These are phyloP conservation scores for Odonthalia washingtoniensis DNA, from an alignment of 31 red algal genomes.

Conservation along the genomic window DNA sequence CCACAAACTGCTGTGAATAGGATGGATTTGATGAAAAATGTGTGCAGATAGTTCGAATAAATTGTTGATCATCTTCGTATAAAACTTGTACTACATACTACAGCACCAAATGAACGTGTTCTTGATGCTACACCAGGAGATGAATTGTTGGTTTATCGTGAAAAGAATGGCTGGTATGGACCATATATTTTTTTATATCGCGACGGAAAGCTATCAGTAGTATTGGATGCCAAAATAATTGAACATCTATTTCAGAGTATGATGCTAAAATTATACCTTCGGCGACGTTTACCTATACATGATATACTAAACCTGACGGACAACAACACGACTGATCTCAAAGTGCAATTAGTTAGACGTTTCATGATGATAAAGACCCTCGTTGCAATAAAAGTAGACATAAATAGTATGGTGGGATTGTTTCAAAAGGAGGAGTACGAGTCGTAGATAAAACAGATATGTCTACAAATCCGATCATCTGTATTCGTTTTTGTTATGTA, in stretches of 20 bases:
- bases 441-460: background rate
- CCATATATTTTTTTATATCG: background rate
- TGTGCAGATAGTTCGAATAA: no score
- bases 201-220: slow-evolving; percentile 3
- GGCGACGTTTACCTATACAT: background rate
- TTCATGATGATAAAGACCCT: background rate
- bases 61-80: no score
- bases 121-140: no score
- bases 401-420: slow-evolving; percentile 7
- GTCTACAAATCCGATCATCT: background rate
- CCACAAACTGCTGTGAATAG: no score
- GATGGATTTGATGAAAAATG: no score
- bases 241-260: no score
- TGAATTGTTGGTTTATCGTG: slow-evolving; percentile 34
- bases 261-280: slow-evolving; percentile 6
- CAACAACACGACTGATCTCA: no score
- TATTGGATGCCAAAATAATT: background rate
- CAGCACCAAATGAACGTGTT: no score
- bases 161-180: slow-evolving; percentile 30
- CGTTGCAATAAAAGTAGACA: background rate
- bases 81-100: no score
- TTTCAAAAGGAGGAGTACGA: no score
- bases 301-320: slow-evolving; percentile 23
- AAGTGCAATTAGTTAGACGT: background rate
- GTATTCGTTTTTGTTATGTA: background rate